Evolutionary conservation across 2,329 filamentous ascomycete species (phyloP).

Genomic region (Fusarium sp.): DNA sequence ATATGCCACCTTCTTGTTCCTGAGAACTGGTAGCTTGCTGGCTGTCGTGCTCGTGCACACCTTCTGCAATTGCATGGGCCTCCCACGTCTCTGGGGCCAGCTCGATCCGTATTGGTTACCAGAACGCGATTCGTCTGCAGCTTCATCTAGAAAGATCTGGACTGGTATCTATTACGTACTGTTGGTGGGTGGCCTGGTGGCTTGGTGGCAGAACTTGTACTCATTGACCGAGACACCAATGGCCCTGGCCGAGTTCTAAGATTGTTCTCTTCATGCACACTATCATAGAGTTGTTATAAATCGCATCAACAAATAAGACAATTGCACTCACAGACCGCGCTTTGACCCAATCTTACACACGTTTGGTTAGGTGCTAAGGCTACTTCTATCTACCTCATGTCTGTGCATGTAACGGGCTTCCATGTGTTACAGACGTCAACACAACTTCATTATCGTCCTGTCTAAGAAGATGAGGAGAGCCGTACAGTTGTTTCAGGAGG

Average conservation of each 20-base stretch:
- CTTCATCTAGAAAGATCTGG: conserved; percentile 65
- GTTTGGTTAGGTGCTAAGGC: conserved; percentile 16
- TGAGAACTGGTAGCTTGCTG: conserved; percentile 86
- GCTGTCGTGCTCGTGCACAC: conserved; percentile 83
- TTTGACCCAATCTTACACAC: conserved; percentile 5
- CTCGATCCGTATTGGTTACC: conserved; percentile 70
- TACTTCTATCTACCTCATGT: conserved; percentile 8
- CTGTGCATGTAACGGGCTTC: conserved; percentile 24
- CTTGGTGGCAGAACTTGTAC: conserved; percentile 82
- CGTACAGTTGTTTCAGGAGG: conserved; percentile 4
- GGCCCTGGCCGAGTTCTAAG: conserved; percentile 53
- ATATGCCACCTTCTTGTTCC: conserved; percentile 89
- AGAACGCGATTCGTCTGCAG: conserved; percentile 44
- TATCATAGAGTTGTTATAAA: conserved; percentile 4
- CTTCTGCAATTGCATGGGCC: conserved; percentile 93
- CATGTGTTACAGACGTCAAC: conserved; percentile 2
- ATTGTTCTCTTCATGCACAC: conserved; percentile 18
- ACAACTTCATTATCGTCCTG: conserved; percentile 1
- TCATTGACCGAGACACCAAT: conserved; percentile 72
- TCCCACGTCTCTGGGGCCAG: conserved; percentile 88
- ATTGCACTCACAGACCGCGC: conserved; percentile 25
- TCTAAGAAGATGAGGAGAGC: not conserved
- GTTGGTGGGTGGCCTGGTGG: conserved; percentile 78
- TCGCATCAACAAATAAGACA: conserved; percentile 29
- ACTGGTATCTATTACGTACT: conserved; percentile 85